Evolutionary conservation across 345 rosid genomes (phyloP).

Genomic region (Punica granatum): DNA sequence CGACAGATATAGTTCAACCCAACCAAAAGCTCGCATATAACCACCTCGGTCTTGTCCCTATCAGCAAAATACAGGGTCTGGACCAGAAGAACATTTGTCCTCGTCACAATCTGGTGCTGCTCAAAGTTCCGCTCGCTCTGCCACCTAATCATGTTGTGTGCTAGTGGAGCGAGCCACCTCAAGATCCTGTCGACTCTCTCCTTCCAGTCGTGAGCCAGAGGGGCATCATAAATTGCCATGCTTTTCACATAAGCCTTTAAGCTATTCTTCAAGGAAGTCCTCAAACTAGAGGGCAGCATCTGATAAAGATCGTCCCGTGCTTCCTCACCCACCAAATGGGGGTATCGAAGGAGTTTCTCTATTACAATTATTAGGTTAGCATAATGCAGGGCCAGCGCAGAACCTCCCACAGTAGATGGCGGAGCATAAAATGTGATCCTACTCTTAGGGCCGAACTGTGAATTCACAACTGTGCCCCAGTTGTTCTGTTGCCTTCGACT

Average conservation of each 20-base stretch:
- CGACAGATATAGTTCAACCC: conserved; percentile 95
- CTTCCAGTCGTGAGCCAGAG: conserved; percentile 92
- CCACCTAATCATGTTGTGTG: conserved; percentile 94
- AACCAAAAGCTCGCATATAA: conserved; percentile 71
- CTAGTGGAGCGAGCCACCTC: conserved; percentile 84
- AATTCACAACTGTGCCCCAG: conserved; percentile 13
- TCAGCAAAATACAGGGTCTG: conserved; percentile 89
- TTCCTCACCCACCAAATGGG: conserved; percentile 92
- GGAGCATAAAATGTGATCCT: conserved; percentile 44
- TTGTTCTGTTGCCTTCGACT: conserved; percentile 24
- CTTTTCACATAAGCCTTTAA: conserved; percentile 71
- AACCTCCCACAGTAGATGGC: conserved; percentile 78
- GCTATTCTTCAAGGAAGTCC: conserved; percentile 47
- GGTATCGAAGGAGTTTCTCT: conserved; percentile 81
- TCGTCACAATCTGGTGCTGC: conserved; percentile 75
- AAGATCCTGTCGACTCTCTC: conserved; percentile 66
- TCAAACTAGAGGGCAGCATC: conserved; percentile 83
- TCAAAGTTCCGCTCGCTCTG: conserved; percentile 92
- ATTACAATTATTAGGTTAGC: conserved; percentile 83
- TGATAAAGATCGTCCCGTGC: conserved; percentile 93
- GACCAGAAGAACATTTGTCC: conserved; percentile 77
- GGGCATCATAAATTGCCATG: conserved; percentile 87
- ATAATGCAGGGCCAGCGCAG: conserved; percentile 81
- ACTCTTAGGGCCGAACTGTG: conserved; percentile 45
- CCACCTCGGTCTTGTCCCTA: conserved; percentile 71